Percentiles rank a stretch among this genome's conserved stretches.
Conservation (phyloP, 192 early-diverging fungal genomes). For the Funneliformis geosporum region DNA sequence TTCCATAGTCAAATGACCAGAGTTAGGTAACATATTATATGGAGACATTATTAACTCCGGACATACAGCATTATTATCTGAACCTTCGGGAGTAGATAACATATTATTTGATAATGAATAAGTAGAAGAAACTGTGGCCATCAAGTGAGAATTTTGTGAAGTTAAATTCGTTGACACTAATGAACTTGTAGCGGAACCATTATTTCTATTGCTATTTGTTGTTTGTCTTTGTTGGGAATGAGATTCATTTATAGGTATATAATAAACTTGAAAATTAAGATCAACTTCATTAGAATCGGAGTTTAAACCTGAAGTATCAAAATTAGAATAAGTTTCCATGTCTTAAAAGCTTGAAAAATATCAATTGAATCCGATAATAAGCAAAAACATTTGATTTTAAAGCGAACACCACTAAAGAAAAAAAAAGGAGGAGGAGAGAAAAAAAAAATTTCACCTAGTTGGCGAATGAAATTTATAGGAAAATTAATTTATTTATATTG, state of each 20-base stretch:
- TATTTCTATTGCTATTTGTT: not conserved
- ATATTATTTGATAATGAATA: constrained; percentile 6
- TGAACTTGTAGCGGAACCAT: not conserved
- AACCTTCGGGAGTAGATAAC: constrained; percentile 21
- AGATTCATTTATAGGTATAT: not conserved
- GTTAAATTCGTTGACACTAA: not conserved
- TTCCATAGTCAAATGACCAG: not conserved
- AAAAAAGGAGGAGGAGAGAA: not conserved
- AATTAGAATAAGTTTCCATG: not conserved
- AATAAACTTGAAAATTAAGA: not conserved
- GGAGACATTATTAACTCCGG: constrained; percentile 13
- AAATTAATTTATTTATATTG: not conserved
- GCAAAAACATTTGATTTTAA: not conserved
- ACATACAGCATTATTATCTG: constrained; percentile 7
- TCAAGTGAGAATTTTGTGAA: not conserved
- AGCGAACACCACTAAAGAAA: not conserved
- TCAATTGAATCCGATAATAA: no score
- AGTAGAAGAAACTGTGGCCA: not conserved
- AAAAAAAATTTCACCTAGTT: not conserved
- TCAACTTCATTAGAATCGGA: not conserved
- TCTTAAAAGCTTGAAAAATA: not conserved
- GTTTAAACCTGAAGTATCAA: not conserved
- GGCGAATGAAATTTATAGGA: not conserved
- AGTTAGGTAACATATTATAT: not conserved
- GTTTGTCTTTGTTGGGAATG: not conserved